Conservation (phyloP, 2,329 filamentous ascomycete genomes). For the Fusarium marasasianum region DNA sequence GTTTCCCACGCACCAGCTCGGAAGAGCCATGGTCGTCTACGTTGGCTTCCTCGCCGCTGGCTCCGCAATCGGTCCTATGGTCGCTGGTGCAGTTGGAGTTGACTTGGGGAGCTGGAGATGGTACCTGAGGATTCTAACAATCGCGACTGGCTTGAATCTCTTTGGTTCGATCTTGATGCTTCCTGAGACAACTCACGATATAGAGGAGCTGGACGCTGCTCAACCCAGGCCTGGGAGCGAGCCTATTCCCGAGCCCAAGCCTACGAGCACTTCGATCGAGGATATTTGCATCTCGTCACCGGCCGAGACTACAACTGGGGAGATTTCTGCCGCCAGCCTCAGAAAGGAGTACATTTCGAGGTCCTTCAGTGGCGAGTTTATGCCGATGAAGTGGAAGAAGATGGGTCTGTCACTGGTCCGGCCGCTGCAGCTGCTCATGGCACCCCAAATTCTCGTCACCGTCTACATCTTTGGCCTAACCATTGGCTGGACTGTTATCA, state of each 20-base stretch:
- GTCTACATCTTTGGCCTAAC: constrained; percentile 3
- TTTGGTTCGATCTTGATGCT: neutral
- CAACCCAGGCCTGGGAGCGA: neutral
- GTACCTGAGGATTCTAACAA: constrained; percentile 2
- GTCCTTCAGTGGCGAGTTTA: neutral
- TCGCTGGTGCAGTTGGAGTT: neutral
- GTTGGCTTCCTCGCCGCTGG: constrained; percentile 5
- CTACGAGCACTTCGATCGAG: neutral
- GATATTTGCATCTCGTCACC: neutral
- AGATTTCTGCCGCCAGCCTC: neutral
- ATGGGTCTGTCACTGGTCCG: neutral
- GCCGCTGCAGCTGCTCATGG: neutral
- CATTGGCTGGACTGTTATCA: constrained; percentile 6
- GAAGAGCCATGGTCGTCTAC: constrained; percentile 1
- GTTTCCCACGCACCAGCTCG: neutral
- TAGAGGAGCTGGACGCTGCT: neutral
- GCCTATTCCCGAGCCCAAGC: neutral
- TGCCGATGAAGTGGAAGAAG: neutral
- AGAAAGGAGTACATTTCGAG: neutral
- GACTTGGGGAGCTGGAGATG: constrained; percentile 1
- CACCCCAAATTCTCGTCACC: neutral
- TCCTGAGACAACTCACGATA: neutral
- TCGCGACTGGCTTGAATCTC: neutral
- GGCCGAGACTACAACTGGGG: neutral
- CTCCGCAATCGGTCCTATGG: neutral